Conservation (phyloP, 129 eudicot species). For the Logfia minima region DNA sequence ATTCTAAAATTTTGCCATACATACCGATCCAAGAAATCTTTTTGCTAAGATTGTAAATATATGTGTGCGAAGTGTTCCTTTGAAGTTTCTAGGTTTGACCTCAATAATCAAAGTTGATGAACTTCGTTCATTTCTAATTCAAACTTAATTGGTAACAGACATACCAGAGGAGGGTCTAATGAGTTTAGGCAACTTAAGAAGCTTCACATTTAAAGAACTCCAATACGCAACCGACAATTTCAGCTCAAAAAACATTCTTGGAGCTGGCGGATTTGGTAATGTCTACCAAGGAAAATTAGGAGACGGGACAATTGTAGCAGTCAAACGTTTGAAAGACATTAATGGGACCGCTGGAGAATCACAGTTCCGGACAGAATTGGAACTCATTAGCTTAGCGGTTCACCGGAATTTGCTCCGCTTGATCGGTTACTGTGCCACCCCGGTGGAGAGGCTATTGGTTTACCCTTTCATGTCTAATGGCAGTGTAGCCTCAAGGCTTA, state of each 20-base stretch:
- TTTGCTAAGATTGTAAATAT: neutral
- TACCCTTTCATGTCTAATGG: slow-evolving; percentile 99
- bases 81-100: slow-evolving; percentile 7
- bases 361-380: slow-evolving; percentile 82
- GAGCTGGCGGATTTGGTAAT: slow-evolving; percentile 91
- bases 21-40: neutral
- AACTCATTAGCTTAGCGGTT: slow-evolving; percentile 92
- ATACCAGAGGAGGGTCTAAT: slow-evolving; percentile 67
- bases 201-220: slow-evolving; percentile 78
- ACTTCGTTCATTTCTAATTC: neutral
- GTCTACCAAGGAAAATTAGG: slow-evolving; percentile 80
- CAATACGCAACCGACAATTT: slow-evolving; percentile 69
- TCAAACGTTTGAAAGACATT: slow-evolving; percentile 80
- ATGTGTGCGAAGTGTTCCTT: neutral
- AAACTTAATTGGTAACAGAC: slow-evolving; percentile 38
- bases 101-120: slow-evolving; percentile 3
- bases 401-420: slow-evolving; percentile 80
- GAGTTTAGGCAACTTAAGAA: slow-evolving; percentile 70
- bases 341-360: slow-evolving; percentile 80
- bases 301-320: slow-evolving; percentile 83
- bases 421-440: slow-evolving; percentile 77
- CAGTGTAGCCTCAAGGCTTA: slow-evolving; percentile 89
- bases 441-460: slow-evolving; percentile 76
- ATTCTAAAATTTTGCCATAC: neutral
- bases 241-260: slow-evolving; percentile 90